Base-by-base conservation (phyloP, 352 stramenopile genomes). In the Globisporangium acanthophoron region DNA sequence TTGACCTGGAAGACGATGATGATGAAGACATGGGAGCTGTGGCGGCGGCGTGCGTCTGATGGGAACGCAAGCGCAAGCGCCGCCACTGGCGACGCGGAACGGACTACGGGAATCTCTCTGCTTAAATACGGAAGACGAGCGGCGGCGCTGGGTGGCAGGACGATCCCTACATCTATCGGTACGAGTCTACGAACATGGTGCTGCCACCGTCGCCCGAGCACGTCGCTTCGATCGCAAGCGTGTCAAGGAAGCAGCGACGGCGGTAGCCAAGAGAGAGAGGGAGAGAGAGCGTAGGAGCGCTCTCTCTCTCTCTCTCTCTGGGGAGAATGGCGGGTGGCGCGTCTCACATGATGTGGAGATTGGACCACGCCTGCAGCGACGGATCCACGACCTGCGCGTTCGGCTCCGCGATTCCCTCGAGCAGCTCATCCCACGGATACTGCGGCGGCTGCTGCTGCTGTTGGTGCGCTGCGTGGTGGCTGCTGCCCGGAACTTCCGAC, bases 331-430 rank as follows among this genome's bases (percentile, higher is more conserved):
- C 24, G 33, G 33, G 6, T 8, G 33, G 51, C 37, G 33, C 35
- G 20, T 12, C 24, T 62, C 54, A 91, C 66, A 89, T 77, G 56
- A 91, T 85, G 67, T 86, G 71, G 52, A 91, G 74, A 62, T 81
- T 88, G 29, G 77, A 85, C 78, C 78, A 91, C 39, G 71, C 68
- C 53, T 90, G 78, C 48, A 93, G 68, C 27, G 65, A 65, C 15
- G 78, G 72, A 45, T 90, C 77, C 39, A 81, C 66, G 40, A 69
- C 63, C 44, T 80, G 71, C 21, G 65, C 27, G 21, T 59, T 60
- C 21, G 72, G 71, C 52, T 79, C 69, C 4, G 79, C 75, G 63
- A 93, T 88, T 48, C 85, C 85, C 33, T 91, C 84, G 7, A 93
- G 62, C 39, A 93, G 71, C 52, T 85, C 80, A 35, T 91, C 84